Percentiles rank a stretch among this genome's conserved stretches.
Evolutionary conservation across 2,329 filamentous ascomycete species (phyloP).

Genomic region (Fusarium sp.): DNA sequence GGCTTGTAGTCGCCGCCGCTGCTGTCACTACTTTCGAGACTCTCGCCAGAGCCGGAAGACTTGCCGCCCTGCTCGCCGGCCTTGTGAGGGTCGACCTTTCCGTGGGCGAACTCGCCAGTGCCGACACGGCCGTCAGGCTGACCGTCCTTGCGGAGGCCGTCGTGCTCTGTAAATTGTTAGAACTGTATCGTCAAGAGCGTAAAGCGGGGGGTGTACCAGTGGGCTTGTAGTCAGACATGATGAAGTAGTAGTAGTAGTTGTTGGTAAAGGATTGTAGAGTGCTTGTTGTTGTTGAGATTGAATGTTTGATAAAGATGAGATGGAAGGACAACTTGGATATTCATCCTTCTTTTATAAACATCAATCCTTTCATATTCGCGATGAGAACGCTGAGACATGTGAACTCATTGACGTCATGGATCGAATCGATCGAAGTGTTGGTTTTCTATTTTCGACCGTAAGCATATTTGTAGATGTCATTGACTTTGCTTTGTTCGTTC

Average conservation of each 20-base stretch:
- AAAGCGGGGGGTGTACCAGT: slow-evolving; percentile 1
- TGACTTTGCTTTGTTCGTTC: slow-evolving; percentile 21
- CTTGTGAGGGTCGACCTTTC: slow-evolving; percentile 41
- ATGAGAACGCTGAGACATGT: neutral
- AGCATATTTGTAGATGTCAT: slow-evolving; percentile 16
- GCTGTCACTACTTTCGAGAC: slow-evolving; percentile 8
- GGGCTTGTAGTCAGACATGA: slow-evolving; percentile 35
- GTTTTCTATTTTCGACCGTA: neutral
- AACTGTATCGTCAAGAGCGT: rapidly evolving
- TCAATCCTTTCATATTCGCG: neutral
- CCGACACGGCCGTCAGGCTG: slow-evolving; percentile 40
- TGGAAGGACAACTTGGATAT: neutral
- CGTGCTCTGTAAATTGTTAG: slow-evolving; percentile 29
- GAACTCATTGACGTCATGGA: slow-evolving; percentile 20
- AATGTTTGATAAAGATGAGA: neutral
- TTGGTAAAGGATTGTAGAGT: neutral
- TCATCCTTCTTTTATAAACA: slow-evolving; percentile 1
- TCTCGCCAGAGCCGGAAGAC: slow-evolving; percentile 14
- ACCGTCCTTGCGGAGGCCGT: slow-evolving; percentile 42
- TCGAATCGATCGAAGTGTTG: neutral
- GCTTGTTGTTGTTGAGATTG: neutral
- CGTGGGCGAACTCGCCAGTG: slow-evolving; percentile 42
- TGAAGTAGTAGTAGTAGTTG: neutral
- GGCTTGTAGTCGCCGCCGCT: slow-evolving; percentile 29
- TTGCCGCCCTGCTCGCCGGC: slow-evolving; percentile 38